A percentile compares a stretch with the other conserved stretches of the same genome.
These are phyloP conservation scores for Stachybotrys chlorohalonatus DNA, from an alignment of 2,329 filamentous ascomycete species.

Conservation along the genomic window DNA sequence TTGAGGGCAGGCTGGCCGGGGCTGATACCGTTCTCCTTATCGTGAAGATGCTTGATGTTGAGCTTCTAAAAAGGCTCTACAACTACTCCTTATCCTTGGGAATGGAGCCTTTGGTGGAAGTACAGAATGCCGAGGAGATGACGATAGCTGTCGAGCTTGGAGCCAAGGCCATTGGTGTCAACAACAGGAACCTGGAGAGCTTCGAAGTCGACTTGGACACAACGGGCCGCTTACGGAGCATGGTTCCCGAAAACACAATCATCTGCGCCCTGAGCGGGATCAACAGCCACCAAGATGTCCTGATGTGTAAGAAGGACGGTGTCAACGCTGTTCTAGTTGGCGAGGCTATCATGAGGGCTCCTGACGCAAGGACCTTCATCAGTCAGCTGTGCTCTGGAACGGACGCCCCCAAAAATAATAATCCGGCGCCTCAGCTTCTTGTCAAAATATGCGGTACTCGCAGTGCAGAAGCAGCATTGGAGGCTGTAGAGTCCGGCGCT, in stretches of 20 bases:
- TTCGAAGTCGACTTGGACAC: constrained; percentile 96
- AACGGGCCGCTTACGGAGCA: constrained; percentile 76
- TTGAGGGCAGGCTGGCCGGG: constrained; percentile 85
- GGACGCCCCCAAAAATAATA: constrained; percentile 22
- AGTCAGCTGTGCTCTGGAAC: constrained; percentile 64
- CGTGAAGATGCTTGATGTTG: constrained; percentile 89
- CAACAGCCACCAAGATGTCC: constrained; percentile 77
- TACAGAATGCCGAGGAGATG: constrained; percentile 94
- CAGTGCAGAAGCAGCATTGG: constrained; percentile 67
- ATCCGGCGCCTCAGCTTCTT: constrained; percentile 42
- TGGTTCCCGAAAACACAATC: constrained; percentile 77
- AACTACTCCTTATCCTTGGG: constrained; percentile 80
- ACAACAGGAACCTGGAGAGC: constrained; percentile 92
- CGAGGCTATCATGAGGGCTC: constrained; percentile 89
- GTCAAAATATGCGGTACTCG: constrained; percentile 96
- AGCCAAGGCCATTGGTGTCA: constrained; percentile 88
- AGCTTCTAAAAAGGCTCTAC: constrained; percentile 69
- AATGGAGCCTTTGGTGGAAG: constrained; percentile 97
- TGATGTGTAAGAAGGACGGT: constrained; percentile 78
- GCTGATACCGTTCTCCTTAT: constrained; percentile 93
- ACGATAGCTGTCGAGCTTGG: constrained; percentile 76
- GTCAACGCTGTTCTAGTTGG: constrained; percentile 91
- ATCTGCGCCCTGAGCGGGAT: constrained; percentile 95
- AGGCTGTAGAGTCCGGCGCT: constrained; percentile 77
- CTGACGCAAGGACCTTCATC: constrained; percentile 76